Conservation (phyloP, 2,329 filamentous ascomycete genomes). For the Ceratocystis huliohia region DNA sequence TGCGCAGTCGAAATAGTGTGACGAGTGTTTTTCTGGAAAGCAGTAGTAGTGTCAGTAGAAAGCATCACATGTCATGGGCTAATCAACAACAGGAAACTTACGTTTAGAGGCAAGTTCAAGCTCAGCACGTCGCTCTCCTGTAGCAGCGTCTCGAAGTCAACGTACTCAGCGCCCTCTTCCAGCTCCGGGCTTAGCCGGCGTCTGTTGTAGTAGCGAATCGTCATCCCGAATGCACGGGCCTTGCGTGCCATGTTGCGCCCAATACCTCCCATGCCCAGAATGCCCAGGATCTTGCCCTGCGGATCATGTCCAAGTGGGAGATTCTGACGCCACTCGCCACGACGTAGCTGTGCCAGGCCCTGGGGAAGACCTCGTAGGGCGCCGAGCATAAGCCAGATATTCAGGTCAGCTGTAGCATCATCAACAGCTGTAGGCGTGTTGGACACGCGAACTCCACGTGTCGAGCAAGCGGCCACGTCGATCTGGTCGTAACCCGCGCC, state of each 20-base stretch:
- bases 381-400: conserved; percentile 69
- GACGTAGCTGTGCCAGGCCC: conserved; percentile 51
- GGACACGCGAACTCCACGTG: conserved; percentile 54
- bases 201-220: conserved; percentile 62
- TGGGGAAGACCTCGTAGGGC: conserved; percentile 61
- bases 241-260: conserved; percentile 65
- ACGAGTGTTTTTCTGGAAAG: conserved; percentile 43
- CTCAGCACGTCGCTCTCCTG: conserved; percentile 61
- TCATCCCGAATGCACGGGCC: conserved; percentile 64
- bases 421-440: conserved; percentile 74
- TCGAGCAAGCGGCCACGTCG: conserved; percentile 58
- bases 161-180: conserved; percentile 49
- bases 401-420: conserved; percentile 70
- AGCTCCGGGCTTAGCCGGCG: conserved; percentile 43
- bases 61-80: not conserved
- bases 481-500: conserved; percentile 80
- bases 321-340: conserved; percentile 53
- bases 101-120: conserved; percentile 70
- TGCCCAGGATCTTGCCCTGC: conserved; percentile 64
- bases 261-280: conserved; percentile 78
- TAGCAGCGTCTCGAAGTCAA: conserved; percentile 61
- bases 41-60: not conserved
- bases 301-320: conserved; percentile 60
- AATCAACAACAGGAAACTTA: conserved; percentile 33
- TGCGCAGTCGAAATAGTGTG: conserved; percentile 62